These are phyloP conservation scores for Hypseocharis bilobata DNA, from an alignment of 441 rosid species.

Conservation along the genomic window DNA sequence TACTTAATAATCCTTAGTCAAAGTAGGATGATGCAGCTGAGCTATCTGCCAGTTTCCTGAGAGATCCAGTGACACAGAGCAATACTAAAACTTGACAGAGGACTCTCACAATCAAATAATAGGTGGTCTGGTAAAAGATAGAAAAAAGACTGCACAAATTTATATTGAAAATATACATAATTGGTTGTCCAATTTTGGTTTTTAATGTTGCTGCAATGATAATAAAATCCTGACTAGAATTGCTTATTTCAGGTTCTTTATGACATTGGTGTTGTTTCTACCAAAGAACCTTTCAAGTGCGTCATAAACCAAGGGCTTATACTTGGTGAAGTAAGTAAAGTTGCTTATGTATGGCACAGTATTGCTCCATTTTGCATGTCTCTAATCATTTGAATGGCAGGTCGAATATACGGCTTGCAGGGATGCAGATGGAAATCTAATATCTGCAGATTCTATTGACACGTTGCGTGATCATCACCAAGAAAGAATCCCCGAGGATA, in stretches of 20 bases:
- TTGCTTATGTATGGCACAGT: constrained; percentile 9
- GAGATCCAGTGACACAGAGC: neutral
- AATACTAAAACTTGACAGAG: neutral
- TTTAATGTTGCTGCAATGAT: neutral
- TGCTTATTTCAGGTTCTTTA: constrained; percentile 58
- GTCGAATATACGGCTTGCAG: constrained; percentile 76
- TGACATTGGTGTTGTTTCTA: constrained; percentile 83
- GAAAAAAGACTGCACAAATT: constrained; percentile 10
- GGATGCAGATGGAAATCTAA: constrained; percentile 56
- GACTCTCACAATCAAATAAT: neutral
- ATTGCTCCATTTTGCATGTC: constrained; percentile 9
- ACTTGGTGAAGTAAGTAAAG: constrained; percentile 75
- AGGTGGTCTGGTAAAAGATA: neutral
- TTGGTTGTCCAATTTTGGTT: constrained; percentile 7
- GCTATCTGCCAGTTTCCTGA: neutral
- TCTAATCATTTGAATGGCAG: constrained; percentile 41
- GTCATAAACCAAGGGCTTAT: constrained; percentile 96
- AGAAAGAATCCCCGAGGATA: constrained; percentile 57
- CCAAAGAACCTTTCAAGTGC: constrained; percentile 89
- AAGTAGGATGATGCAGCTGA: neutral
- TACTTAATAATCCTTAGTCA: neutral
- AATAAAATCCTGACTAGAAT: constrained; percentile 10
- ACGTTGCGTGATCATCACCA: constrained; percentile 38
- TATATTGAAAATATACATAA: neutral
- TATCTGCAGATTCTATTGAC: constrained; percentile 55